These are phyloP conservation scores for Hanseniaspora thailandica DNA, from an alignment of 805 yeast genomes.

Conservation along the genomic window DNA sequence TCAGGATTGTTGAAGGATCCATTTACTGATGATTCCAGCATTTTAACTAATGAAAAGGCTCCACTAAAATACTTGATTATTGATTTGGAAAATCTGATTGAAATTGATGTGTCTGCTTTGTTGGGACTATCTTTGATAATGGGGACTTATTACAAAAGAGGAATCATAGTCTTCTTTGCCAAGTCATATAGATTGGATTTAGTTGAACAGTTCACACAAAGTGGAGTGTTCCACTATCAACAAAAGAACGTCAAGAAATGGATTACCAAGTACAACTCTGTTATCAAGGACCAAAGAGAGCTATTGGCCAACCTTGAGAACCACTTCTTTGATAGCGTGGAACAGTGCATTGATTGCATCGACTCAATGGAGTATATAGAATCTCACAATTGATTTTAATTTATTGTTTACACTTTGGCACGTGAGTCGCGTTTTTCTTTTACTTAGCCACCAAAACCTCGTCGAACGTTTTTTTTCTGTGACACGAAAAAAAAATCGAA, in stretches of 20 bases:
- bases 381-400: not conserved
- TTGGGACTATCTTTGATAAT: conserved; percentile 5
- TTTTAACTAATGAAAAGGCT: not conserved
- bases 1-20: not conserved
- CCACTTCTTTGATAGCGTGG: conserved; percentile 11
- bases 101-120: conserved; percentile 15
- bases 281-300: not conserved
- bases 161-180: conserved; percentile 14
- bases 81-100: conserved; percentile 12
- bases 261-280: not conserved
- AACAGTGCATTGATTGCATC: conserved; percentile 13
- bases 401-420: not conserved
- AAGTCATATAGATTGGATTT: conserved; percentile 8
- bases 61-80: conserved; percentile 14
- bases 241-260: conserved; percentile 5
- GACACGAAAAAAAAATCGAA: not conserved
- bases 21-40: not conserved
- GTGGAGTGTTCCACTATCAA: conserved; percentile 12
- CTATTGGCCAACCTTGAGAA: not conserved
- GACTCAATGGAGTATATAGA: conserved; percentile 15
- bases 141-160: conserved; percentile 10
- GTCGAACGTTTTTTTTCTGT: not conserved
- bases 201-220: conserved; percentile 9
- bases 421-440: not conserved
- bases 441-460: too few species aligned